These are phyloP conservation scores for Penicillium griseofulvum DNA, from an alignment of 2,329 filamentous ascomycete genomes.

Conservation along the genomic window DNA sequence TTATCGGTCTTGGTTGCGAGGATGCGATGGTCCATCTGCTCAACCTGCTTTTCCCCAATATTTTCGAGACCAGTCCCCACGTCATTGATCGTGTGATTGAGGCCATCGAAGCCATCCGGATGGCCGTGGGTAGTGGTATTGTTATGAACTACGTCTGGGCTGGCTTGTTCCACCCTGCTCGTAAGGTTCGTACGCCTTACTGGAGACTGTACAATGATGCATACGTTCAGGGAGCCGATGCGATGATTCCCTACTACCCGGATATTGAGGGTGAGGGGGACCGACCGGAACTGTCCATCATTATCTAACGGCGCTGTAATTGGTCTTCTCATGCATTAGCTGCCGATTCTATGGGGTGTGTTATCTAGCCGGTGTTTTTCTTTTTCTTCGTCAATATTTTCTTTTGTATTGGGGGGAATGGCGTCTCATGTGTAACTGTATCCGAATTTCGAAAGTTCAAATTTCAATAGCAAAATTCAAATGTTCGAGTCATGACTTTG, in stretches of 20 bases:
- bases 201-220: constrained; percentile 97
- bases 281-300: constrained; percentile 76
- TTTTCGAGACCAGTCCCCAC: constrained; percentile 97
- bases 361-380: constrained; percentile 22
- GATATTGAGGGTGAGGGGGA: constrained; percentile 78
- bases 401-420: constrained; percentile 19
- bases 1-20: constrained; percentile 96
- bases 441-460: constrained; percentile 20
- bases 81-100: constrained; percentile 98
- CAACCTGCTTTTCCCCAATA: constrained; percentile 91
- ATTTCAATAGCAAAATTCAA: constrained; percentile 1
- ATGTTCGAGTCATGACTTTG: background rate
- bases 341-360: constrained; percentile 13
- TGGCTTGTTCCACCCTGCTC: constrained; percentile 91
- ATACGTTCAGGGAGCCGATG: constrained; percentile 88
- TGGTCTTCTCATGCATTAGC: constrained; percentile 20
- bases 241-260: constrained; percentile 96
- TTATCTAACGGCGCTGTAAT: constrained; percentile 57
- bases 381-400: constrained; percentile 7
- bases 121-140: constrained; percentile 86
- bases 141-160: constrained; percentile 99
- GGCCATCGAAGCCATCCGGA: constrained; percentile 91
- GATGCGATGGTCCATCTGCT: constrained; percentile 98
- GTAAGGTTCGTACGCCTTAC: constrained; percentile 91
- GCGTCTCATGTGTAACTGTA: constrained; percentile 23